These are phyloP conservation scores for Fusarium sp. DNA, from an alignment of 2,329 filamentous ascomycete genomes.

Conservation along the genomic window DNA sequence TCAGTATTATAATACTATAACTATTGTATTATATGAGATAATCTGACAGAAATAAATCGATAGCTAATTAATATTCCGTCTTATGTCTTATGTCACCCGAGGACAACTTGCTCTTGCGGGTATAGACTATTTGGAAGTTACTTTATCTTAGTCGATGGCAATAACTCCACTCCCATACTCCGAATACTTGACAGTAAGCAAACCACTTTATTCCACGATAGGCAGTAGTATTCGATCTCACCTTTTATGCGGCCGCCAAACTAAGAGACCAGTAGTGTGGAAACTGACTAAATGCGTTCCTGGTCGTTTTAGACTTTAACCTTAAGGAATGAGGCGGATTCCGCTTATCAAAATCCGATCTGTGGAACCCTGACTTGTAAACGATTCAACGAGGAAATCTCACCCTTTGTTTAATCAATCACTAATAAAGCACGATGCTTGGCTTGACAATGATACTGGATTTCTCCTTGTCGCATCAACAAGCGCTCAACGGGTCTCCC, in stretches of 20 bases:
- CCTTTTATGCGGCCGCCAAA: not conserved
- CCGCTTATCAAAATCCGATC: not conserved
- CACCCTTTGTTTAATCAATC: too few species aligned
- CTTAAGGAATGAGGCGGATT: conserved; percentile 19
- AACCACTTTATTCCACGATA: too few species aligned
- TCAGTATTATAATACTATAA: too few species aligned
- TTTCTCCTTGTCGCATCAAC: not conserved
- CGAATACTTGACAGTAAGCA: not conserved
- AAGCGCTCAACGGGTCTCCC: not conserved
- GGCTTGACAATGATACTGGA: not conserved
- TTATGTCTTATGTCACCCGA: too few species aligned
- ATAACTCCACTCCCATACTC: not conserved
- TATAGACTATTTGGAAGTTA: not conserved
- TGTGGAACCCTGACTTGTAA: not conserved
- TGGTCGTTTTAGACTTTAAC: not conserved
- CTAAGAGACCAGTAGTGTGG: too few species aligned
- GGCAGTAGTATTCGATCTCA: not conserved
- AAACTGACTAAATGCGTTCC: not conserved
- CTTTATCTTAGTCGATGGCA: not conserved
- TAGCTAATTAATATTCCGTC: too few species aligned
- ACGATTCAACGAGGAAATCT: not conserved
- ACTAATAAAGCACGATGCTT: not conserved
- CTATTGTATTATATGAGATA: too few species aligned
- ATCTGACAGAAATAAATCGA: too few species aligned
- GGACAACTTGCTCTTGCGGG: not conserved